phyloP scores from a whole-genome alignment of 306 rosid species.

The Acmispon strigosus region DNA sequence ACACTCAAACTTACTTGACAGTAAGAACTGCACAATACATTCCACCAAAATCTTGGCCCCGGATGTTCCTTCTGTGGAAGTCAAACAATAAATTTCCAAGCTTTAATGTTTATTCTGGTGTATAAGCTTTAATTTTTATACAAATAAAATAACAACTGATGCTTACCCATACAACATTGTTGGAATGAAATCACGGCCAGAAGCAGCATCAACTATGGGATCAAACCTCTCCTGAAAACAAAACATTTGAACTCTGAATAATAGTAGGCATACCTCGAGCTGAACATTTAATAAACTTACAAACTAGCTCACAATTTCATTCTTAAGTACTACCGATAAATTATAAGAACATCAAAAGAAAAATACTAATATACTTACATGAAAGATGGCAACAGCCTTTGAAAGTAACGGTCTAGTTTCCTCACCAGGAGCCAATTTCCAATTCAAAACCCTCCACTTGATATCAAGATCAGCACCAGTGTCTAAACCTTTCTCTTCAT shows the following conservation, averaged over 20 bases:
- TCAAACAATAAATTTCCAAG: constrained; percentile 7
- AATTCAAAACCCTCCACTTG: constrained; percentile 83
- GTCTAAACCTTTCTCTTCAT: constrained; percentile 39
- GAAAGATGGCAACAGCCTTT: constrained; percentile 72
- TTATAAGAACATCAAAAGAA: not conserved
- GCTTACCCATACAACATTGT: constrained; percentile 88
- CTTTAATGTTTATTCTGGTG: too few species aligned
- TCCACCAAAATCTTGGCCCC: constrained; percentile 84
- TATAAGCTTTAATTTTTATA: too few species aligned
- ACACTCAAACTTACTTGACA: constrained; percentile 56
- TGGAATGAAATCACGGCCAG: constrained; percentile 79
- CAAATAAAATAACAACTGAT: not conserved
- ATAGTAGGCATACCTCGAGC: not conserved
- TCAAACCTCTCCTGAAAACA: constrained; percentile 68
- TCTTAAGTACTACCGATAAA: not conserved
- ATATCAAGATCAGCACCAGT: constrained; percentile 36
- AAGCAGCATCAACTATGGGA: constrained; percentile 74
- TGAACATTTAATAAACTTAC: not conserved
- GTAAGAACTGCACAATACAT: constrained; percentile 87
- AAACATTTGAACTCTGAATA: not conserved
- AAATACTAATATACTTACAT: constrained; percentile 43
- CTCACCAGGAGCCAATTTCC: constrained; percentile 52
- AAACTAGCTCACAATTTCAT: not conserved
- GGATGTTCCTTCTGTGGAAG: constrained; percentile 56
- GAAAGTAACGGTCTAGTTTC: constrained; percentile 61